phyloP scores from a whole-genome alignment of 2,329 filamentous ascomycete genomes.

The Cyclaneusma minus region DNA sequence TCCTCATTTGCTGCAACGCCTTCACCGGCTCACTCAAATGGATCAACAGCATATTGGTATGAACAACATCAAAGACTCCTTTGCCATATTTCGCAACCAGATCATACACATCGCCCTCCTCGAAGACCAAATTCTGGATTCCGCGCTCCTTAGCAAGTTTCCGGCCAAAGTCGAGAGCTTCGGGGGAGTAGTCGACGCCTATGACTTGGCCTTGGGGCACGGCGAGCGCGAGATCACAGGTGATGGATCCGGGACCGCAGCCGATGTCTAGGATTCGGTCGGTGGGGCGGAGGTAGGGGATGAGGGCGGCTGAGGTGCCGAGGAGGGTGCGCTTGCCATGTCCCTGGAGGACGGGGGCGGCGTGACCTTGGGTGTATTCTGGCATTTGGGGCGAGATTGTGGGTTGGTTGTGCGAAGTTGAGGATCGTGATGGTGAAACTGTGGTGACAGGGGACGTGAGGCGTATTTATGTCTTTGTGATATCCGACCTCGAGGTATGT shows the following conservation, averaged over 20 bases:
- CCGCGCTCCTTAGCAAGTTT: slow-evolving; percentile 5
- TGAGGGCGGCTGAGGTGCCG: slow-evolving; percentile 26
- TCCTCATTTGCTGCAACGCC: slow-evolving; percentile 35
- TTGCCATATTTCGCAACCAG: slow-evolving; percentile 27
- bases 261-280: slow-evolving; percentile 27
- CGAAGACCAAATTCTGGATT: slow-evolving; percentile 12
- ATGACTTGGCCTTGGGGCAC: slow-evolving; percentile 23
- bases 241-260: slow-evolving; percentile 33
- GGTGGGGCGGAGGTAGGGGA: slow-evolving; percentile 20
- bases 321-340: slow-evolving; percentile 27
- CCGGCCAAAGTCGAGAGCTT: slow-evolving; percentile 7
- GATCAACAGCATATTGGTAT: slow-evolving; percentile 40
- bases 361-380: slow-evolving; percentile 7
- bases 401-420: not conserved
- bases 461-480: too few species aligned
- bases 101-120: slow-evolving; percentile 9
- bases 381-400: too few species aligned
- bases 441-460: too few species aligned
- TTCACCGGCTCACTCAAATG: slow-evolving; percentile 35
- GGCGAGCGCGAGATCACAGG: slow-evolving; percentile 24
- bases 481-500: too few species aligned
- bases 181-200: slow-evolving; percentile 22
- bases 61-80: slow-evolving; percentile 40
- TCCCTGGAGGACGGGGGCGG: slow-evolving; percentile 7
- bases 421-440: not conserved